Evolutionary conservation across 2,329 filamentous ascomycete genomes (phyloP).

Genomic region (Phaeosphaeria sp.): DNA sequence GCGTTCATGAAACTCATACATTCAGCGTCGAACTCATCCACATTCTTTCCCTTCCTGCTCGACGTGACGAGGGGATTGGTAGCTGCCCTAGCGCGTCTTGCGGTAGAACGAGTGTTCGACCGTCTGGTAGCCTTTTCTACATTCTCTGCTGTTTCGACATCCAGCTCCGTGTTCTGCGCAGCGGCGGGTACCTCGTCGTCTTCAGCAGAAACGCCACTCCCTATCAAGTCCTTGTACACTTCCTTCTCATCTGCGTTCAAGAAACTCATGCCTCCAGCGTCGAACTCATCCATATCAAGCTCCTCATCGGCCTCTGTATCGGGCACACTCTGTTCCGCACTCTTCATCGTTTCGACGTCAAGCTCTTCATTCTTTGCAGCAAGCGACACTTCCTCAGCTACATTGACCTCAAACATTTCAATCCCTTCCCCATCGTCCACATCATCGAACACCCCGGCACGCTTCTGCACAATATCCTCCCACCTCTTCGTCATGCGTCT

Average conservation of each 20-base stretch:
- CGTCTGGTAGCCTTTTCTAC: no score
- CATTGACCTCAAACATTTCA: no score
- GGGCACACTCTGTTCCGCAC: not conserved
- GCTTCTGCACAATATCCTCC: constrained; percentile 21
- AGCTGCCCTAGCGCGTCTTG: not conserved
- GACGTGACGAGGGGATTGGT: not conserved
- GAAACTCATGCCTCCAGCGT: not conserved
- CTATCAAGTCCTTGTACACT: not conserved
- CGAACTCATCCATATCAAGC: not conserved
- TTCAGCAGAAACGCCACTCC: not conserved
- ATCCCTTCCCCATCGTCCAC: not conserved
- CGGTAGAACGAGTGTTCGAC: no score
- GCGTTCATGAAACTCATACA: constrained; percentile 4
- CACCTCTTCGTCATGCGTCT: constrained; percentile 34
- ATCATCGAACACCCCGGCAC: not conserved
- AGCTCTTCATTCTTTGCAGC: no score
- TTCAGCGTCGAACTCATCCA: not conserved
- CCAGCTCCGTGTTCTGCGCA: not conserved
- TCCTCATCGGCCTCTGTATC: not conserved
- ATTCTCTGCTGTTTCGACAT: not conserved
- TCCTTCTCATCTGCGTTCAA: constrained; percentile 1
- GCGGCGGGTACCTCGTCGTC: not conserved
- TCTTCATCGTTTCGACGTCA: no score
- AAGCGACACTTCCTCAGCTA: constrained; percentile 14
- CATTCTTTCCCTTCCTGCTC: not conserved